These are phyloP conservation scores for Cymbidium sinense DNA, from an alignment of 106 monocot genomes.

Conservation along the genomic window DNA sequence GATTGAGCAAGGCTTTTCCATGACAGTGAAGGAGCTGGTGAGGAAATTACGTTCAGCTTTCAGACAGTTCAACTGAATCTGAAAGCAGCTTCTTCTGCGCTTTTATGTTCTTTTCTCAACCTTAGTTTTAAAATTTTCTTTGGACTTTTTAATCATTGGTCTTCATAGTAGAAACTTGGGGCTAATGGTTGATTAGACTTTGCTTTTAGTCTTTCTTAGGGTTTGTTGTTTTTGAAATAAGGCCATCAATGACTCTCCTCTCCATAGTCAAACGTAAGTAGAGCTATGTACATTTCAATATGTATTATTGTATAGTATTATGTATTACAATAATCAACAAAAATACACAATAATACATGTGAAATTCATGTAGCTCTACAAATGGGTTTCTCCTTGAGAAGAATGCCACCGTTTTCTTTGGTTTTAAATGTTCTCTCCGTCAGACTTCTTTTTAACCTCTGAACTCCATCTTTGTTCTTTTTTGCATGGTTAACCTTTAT, in stretches of 20 bases:
- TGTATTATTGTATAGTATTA: not conserved
- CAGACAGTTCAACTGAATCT: conserved; percentile 4
- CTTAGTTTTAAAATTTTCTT: not conserved
- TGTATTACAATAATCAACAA: not conserved
- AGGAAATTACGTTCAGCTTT: not conserved
- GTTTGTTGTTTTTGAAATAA: not conserved
- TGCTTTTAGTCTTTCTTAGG: not conserved
- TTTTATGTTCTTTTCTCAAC: not conserved
- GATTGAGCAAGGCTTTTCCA: conserved; percentile 11
- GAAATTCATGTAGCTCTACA: not conserved
- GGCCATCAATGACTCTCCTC: not conserved
- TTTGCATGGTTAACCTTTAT: not conserved
- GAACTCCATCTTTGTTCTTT: not conserved
- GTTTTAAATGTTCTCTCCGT: no score
- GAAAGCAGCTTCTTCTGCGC: not conserved
- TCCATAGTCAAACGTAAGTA: not conserved
- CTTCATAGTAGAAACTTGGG: not conserved
- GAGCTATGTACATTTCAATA: not conserved
- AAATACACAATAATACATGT: not conserved
- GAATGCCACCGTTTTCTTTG: not conserved
- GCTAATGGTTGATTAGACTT: not conserved
- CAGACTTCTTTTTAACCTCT: not conserved
- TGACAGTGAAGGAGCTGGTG: conserved; percentile 13
- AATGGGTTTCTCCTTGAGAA: not conserved
- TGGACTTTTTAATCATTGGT: not conserved